Percentiles rank a stretch among this genome's conserved stretches.
Conservation (phyloP, 441 rosid genomes). For the Mallotus japonicus region DNA sequence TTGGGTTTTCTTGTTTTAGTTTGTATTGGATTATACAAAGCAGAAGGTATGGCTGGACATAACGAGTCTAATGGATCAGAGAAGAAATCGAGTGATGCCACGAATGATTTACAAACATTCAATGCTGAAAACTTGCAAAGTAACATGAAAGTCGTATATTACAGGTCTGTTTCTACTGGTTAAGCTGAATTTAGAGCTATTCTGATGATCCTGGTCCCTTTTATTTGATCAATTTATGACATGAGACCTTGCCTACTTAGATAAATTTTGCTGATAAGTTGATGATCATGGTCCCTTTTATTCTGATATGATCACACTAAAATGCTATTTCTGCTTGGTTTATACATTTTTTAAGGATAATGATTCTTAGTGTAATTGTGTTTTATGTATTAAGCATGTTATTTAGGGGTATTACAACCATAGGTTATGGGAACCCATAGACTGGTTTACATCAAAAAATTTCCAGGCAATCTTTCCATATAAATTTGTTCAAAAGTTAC, state of each 20-base stretch:
- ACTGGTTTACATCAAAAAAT: not conserved
- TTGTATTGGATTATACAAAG: slow-evolving; percentile 1
- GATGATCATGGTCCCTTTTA: too few relatives aligned
- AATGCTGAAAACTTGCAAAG: slow-evolving; percentile 79
- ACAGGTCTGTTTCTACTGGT: slow-evolving; percentile 56
- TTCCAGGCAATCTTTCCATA: not conserved
- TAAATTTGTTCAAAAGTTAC: not conserved
- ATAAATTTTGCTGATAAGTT: not conserved
- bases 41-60: slow-evolving; percentile 49
- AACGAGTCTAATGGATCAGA: slow-evolving; percentile 50
- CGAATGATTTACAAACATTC: slow-evolving; percentile 60
- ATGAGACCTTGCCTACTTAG: not conserved
- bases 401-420: not conserved
- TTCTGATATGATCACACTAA: not conserved
- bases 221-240: not conserved
- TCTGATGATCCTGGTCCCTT: not conserved
- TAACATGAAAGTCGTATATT: slow-evolving; percentile 83
- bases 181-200: not conserved
- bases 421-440: not conserved
- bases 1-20: slow-evolving; percentile 18
- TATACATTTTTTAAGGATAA: not conserved
- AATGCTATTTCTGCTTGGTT: not conserved
- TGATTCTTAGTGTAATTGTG: slow-evolving; percentile 14
- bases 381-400: not conserved
- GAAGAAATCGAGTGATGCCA: slow-evolving; percentile 56